Conservation (phyloP, 352 stramenopile genomes). For the Paralagenidium karlingii region DNA sequence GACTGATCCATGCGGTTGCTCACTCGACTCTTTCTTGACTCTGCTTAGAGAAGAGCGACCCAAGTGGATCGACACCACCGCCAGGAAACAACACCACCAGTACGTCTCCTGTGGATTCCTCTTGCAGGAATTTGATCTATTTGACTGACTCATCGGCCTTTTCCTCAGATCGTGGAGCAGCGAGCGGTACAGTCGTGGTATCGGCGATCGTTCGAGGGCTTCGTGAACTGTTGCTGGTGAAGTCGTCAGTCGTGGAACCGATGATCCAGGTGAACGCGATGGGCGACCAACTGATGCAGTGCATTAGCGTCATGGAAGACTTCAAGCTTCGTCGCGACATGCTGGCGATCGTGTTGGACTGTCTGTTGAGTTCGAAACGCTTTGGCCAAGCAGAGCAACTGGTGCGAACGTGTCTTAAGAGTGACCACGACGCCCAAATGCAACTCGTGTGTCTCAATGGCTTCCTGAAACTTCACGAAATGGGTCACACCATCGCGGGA, state of each 20-base stretch:
- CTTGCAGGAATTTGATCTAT: too few relatives aligned
- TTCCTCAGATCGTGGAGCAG: background rate
- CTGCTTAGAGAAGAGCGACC: background rate
- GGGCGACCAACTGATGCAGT: conserved; percentile 66
- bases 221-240: conserved; percentile 35
- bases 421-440: conserved; percentile 47
- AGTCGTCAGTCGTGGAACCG: conserved; percentile 46
- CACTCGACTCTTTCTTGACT: background rate
- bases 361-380: conserved; percentile 15
- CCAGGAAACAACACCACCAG: background rate
- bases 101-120: too few relatives aligned
- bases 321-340: conserved; percentile 67
- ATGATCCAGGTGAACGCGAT: conserved; percentile 77
- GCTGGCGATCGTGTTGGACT: conserved; percentile 61
- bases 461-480: conserved; percentile 37
- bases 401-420: conserved; percentile 25
- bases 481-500: conserved; percentile 11
- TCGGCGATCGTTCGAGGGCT: conserved; percentile 52
- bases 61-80: background rate
- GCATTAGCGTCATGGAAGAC: conserved; percentile 55
- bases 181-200: conserved; percentile 23
- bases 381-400: conserved; percentile 25
- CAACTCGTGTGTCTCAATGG: conserved; percentile 36
- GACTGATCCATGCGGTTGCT: background rate
- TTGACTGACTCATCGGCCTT: background rate